A percentile compares a stretch with the other conserved stretches of the same genome.
phyloP scores from a whole-genome alignment of 352 stramenopile genomes.

The Labyrinthula sp. region DNA sequence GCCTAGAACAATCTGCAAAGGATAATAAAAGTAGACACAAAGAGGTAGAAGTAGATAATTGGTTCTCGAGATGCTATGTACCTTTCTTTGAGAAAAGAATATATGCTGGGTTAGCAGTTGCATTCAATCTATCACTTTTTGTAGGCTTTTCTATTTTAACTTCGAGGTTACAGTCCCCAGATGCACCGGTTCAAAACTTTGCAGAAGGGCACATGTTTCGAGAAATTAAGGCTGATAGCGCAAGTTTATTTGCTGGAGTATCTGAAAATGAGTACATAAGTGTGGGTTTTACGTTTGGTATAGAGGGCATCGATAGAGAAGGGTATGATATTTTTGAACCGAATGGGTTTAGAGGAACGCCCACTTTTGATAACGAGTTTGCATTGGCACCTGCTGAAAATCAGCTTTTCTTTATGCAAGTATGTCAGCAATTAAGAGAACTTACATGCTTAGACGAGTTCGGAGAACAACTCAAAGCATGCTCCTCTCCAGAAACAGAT shows the following conservation, averaged over 20 bases:
- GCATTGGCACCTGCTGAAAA: conserved; percentile 5
- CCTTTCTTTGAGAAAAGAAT: too few relatives aligned
- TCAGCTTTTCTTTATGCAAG: conserved; percentile 10
- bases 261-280: conserved; percentile 15
- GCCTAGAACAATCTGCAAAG: background rate
- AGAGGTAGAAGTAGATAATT: conserved; percentile 21
- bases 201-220: too few relatives aligned
- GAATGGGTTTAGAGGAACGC: conserved; percentile 12
- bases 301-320: conserved; percentile 29
- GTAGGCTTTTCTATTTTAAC: too few relatives aligned
- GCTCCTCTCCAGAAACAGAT: conserved; percentile 2
- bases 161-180: too few relatives aligned
- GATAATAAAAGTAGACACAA: too few relatives aligned
- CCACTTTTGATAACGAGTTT: conserved; percentile 26
- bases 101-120: too few relatives aligned
- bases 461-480: background rate
- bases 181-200: too few relatives aligned
- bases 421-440: conserved; percentile 6
- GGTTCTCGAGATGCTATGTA: conserved; percentile 17
- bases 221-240: too few relatives aligned
- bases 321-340: conserved; percentile 29
- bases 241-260: too few relatives aligned
- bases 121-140: too few relatives aligned
- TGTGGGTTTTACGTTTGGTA: conserved; percentile 33
- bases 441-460: conserved; percentile 5